Evolutionary conservation across 441 rosid species (phyloP), one percentile per base, ranked within the genome.

Genomic region (Brassica hybrid): DNA sequence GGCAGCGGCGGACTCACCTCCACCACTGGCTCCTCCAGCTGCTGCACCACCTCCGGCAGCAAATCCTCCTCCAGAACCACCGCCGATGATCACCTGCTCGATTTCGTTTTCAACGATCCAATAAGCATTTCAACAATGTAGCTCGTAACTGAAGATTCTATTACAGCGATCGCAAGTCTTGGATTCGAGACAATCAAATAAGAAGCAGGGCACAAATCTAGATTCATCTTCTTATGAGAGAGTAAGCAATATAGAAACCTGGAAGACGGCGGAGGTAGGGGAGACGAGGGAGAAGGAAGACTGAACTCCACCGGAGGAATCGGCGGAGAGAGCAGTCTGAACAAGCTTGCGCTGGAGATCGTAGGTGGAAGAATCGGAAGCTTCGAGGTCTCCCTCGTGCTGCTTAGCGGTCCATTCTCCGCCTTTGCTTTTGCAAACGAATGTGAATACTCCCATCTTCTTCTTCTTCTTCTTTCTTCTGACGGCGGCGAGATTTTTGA

Each of bases 401-500:
- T 92, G 97, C 90, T 91, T 94, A 6, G 79, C 97, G 75, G 74
- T 73, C 97, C 98, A 94, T 77, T 86, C 91, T 61, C 80, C 88
- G 71, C 87, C 92, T 18, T 83, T 82, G 74, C 76, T 79, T 67
- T 58, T 88, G 90, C 97, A 92, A 0, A 94, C 94, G 82, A 89
- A 94, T 0, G 97, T 92, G 89, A 75, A 94, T 6, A 91, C 97
- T 79, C 98, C 97, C 93, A 89, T 89, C 57, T 79, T 58, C n/a
- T n/a, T n/a, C 41, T 43, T 38, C 16, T 56, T 7, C 30, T 63
- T 52, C n/a, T n/a, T n/a, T n/a, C n/a, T 62, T 30, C 71, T 16
- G 5, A 7, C 70, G 76, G 48, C 79, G 76, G 69, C 79, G 75
- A 65, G 67, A 69, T 70, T n/a, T 77, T 8, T 1, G 2, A 43